Percentiles rank a stretch among this genome's conserved stretches.
These are phyloP conservation scores for Ascochyta rabiei DNA, from an alignment of 2,329 filamentous ascomycete species.

Conservation along the genomic window DNA sequence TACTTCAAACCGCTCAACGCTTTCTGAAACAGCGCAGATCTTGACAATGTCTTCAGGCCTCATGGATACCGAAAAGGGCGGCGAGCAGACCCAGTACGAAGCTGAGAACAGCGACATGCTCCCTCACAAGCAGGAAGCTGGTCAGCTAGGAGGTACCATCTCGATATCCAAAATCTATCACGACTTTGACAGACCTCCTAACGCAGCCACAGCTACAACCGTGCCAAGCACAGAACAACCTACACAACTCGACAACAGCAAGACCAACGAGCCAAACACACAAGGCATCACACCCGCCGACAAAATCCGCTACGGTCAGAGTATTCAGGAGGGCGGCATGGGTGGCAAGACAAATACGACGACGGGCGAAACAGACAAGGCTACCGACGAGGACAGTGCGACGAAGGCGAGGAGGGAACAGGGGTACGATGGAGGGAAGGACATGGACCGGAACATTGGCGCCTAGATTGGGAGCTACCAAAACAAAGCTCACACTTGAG, in stretches of 20 bases:
- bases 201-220: slow-evolving; percentile 12
- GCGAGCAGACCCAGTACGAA: slow-evolving; percentile 68
- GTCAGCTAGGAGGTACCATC: slow-evolving; percentile 60
- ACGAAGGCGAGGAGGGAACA: slow-evolving; percentile 56
- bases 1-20: neutral
- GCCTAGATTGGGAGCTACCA: slow-evolving; percentile 43
- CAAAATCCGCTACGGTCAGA: slow-evolving; percentile 62
- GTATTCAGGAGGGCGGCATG: slow-evolving; percentile 61
- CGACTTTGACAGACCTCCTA: neutral
- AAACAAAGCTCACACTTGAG: too few species aligned
- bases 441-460: slow-evolving; percentile 57
- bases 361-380: slow-evolving; percentile 46
- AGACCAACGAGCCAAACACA: slow-evolving; percentile 50
- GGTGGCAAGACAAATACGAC: slow-evolving; percentile 58
- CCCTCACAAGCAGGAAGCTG: slow-evolving; percentile 60
- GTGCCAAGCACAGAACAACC: slow-evolving; percentile 21
- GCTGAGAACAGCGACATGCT: slow-evolving; percentile 58
- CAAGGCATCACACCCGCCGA: slow-evolving; percentile 50
- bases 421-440: slow-evolving; percentile 58
- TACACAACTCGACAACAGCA: slow-evolving; percentile 30
- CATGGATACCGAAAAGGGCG: slow-evolving; percentile 65
- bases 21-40: neutral
- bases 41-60: slow-evolving; percentile 58
- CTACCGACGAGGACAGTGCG: slow-evolving; percentile 46
- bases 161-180: neutral